phyloP scores from a whole-genome alignment of 2,329 filamentous ascomycete genomes.

The Boeremia exigua region DNA sequence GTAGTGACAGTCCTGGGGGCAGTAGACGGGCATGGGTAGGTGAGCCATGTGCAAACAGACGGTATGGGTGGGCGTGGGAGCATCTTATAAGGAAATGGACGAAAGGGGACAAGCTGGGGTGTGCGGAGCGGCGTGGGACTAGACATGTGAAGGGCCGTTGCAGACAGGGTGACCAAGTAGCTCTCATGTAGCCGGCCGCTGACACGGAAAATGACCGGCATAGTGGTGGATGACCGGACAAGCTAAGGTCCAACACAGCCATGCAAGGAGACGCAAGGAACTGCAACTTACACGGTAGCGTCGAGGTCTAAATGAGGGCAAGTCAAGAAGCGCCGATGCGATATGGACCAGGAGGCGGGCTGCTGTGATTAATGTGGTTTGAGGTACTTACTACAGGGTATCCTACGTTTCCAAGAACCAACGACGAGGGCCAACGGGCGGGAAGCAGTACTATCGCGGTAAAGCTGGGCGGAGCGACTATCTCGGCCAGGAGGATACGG shows the following conservation, averaged over 20 bases:
- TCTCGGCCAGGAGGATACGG: conserved; percentile 46
- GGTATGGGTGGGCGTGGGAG: conserved; percentile 20
- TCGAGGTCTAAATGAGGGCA: conserved; percentile 23
- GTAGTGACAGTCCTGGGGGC: conserved; percentile 86
- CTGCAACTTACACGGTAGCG: conserved; percentile 40
- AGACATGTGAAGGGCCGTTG: conserved; percentile 47
- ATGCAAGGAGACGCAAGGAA: conserved; percentile 32
- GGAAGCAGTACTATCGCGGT: conserved; percentile 35
- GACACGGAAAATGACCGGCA: conserved; percentile 43
- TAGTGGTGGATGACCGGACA: conserved; percentile 36
- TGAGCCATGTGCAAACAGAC: conserved; percentile 24
- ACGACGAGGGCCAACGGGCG: conserved; percentile 30
- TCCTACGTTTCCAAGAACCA: conserved; percentile 14
- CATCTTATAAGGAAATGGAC: conserved; percentile 44
- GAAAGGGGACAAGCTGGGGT: conserved; percentile 37
- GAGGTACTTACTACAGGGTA: conserved; percentile 34
- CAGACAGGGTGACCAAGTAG: conserved; percentile 33
- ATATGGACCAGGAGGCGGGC: background rate
- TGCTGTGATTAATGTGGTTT: conserved; percentile 36
- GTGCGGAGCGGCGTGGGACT: conserved; percentile 24
- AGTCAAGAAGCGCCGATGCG: conserved; percentile 3
- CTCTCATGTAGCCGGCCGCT: conserved; percentile 35
- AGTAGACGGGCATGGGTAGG: conserved; percentile 75
- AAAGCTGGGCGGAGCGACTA: conserved; percentile 19
- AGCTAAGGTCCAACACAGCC: conserved; percentile 8